Evolutionary conservation across 2,329 filamentous ascomycete species (phyloP), one percentile per base, ranked within the genome.

Genomic region (Fusarium nelsonii): DNA sequence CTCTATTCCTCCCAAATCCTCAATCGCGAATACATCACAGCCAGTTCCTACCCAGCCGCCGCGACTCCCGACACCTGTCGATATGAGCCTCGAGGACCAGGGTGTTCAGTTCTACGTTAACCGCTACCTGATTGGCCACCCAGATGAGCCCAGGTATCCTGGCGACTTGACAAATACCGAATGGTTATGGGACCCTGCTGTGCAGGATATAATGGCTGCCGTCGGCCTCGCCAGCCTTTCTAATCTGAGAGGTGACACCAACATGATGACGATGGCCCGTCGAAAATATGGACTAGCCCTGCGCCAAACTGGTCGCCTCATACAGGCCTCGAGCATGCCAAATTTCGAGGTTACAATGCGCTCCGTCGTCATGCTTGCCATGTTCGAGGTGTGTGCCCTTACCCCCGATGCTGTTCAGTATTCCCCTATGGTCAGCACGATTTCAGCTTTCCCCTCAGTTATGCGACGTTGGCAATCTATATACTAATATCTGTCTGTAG

Each of bases 221-320:
- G 82, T 89, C 18, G 88, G 88, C 3, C 80, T 88, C 48, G 87
- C 87, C 0, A 86, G 85, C 62, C 73, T 90, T 61, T 84, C 85
- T 5, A 88, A 89, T 58, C 75, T 88, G 18, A 81, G 79, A 30
- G 81, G 81, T 20, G 82, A 87, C 45, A 76, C 77, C 18, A 78
- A 80, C 32, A 75, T 88, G 73, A 81, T 81, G 68, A 74, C 81
- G 4, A 70, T 80, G 37, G 84, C 88, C 15, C 82, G 81, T 48
- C 79, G 84, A 58, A 84, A 85, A 69, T 90, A 90, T 73, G 83
- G 83, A 9, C 74, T 80, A 30, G 87, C 87, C 3, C 76, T 90
- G 37, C 82, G 81, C 40, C 79, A 83, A 54, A 84, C 83, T 4
- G 79, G 81, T 8, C 76, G 79, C 58, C 73, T 83, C 8, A 78